Percentiles rank a stretch among this genome's conserved stretches.
Evolutionary conservation across 306 rosid species (phyloP).

Genomic region (Rosa multiflora): DNA sequence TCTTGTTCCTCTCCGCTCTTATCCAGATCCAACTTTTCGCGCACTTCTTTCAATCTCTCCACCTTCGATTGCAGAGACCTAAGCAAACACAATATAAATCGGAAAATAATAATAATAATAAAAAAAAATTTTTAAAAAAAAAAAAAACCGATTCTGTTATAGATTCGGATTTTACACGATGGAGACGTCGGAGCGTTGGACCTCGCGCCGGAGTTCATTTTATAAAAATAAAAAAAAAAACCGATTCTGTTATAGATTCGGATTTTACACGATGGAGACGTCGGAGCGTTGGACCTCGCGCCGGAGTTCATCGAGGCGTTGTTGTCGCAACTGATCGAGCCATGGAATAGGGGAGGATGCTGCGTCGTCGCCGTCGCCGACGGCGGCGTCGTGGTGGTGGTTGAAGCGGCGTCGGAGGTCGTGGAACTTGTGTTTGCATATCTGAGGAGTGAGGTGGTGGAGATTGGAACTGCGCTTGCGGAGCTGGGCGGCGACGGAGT

Average conservation of each 20-base stretch:
- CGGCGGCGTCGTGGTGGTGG: conserved; percentile 11
- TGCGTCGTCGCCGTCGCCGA: not conserved
- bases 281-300: conserved; percentile 31
- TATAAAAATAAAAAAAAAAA: too few relatives aligned
- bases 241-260: not conserved
- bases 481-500: conserved; percentile 32
- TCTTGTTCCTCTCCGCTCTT: not conserved
- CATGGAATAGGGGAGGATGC: conserved; percentile 6
- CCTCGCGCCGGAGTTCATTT: conserved; percentile 35
- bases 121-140: too few relatives aligned
- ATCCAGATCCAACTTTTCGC: conserved; percentile 27
- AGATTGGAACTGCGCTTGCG: conserved; percentile 25
- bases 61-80: conserved; percentile 36
- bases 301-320: conserved; percentile 37
- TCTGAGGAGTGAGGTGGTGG: conserved; percentile 22
- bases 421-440: conserved; percentile 25
- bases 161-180: conserved; percentile 24
- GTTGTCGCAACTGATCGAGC: conserved; percentile 33
- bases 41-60: conserved; percentile 24
- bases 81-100: not conserved
- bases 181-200: conserved; percentile 27
- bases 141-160: not conserved
- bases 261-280: conserved; percentile 28
- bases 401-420: conserved; percentile 32
- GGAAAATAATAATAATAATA: too few relatives aligned